phyloP scores from a whole-genome alignment of 2,329 filamentous ascomycete species.

The Hawksworthiomyces lignivorus region DNA sequence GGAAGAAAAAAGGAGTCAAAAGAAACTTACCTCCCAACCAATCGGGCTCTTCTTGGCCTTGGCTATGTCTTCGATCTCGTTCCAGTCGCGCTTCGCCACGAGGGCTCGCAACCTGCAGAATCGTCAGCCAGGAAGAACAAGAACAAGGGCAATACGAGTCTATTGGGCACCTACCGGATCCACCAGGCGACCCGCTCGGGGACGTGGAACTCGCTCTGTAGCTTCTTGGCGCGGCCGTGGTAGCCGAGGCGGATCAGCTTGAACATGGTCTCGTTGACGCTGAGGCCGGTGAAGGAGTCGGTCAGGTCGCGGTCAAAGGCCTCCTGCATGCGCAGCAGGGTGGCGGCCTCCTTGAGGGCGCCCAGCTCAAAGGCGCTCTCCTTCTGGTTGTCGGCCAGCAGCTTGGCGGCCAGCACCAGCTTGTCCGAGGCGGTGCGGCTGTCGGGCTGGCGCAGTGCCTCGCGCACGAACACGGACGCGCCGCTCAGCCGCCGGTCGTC shows the following conservation, averaged over 20 bases:
- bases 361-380: conserved; percentile 68
- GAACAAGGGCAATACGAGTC: not conserved
- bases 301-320: conserved; percentile 76
- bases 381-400: conserved; percentile 70
- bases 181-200: conserved; percentile 87
- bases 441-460: conserved; percentile 69
- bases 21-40: conserved; percentile 77
- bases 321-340: conserved; percentile 79
- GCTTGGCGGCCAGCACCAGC: conserved; percentile 73
- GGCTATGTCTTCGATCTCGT: conserved; percentile 78
- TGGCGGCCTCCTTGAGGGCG: conserved; percentile 70
- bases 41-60: conserved; percentile 81
- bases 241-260: conserved; percentile 78
- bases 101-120: conserved; percentile 65
- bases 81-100: conserved; percentile 85
- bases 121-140: not conserved
- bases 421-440: conserved; percentile 71
- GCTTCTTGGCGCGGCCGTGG: conserved; percentile 74
- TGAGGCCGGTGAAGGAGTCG: conserved; percentile 70
- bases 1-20: not conserved
- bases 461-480: conserved; percentile 75
- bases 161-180: conserved; percentile 46
- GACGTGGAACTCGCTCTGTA: conserved; percentile 88
- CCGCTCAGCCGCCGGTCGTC: conserved; percentile 87
- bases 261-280: conserved; percentile 86